Evolutionary conservation across 495 filamentous ascomycete species (phyloP).

Genomic region (Xylaria bambusicola): DNA sequence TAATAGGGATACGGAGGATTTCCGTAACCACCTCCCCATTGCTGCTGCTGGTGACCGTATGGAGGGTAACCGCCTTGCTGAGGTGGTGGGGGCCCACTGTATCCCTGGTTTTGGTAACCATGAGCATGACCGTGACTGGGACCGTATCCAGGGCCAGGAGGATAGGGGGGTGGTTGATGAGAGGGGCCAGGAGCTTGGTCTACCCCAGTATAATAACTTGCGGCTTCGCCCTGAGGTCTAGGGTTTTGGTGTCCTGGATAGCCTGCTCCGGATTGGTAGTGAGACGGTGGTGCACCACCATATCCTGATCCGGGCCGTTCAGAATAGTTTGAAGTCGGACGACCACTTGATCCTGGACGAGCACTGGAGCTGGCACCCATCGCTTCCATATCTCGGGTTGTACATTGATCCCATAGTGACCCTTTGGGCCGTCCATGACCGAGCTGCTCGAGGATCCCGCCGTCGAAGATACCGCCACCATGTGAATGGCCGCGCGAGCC

Average conservation of each 20-base stretch:
- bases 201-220: conserved; percentile 26
- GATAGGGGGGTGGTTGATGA: no score
- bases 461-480: conserved; percentile 44
- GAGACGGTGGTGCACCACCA: conserved; percentile 16
- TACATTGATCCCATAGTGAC: conserved; percentile 55
- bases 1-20: conserved; percentile 17
- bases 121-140: background rate
- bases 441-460: conserved; percentile 38
- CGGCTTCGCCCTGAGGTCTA: conserved; percentile 27
- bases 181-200: background rate
- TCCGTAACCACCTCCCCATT: conserved; percentile 27
- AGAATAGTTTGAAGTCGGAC: conserved; percentile 25
- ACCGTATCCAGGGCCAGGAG: background rate
- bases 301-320: conserved; percentile 14
- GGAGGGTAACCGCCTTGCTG: conserved; percentile 27
- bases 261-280: conserved; percentile 17
- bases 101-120: conserved; percentile 23
- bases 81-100: conserved; percentile 25
- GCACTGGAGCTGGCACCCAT: conserved; percentile 27
- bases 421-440: conserved; percentile 53
- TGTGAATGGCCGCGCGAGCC: conserved; percentile 31
- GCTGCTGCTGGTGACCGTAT: conserved; percentile 29
- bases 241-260: conserved; percentile 10
- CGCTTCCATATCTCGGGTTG: conserved; percentile 42
- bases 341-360: conserved; percentile 18